Base-by-base conservation (phyloP, 148 eudicot genomes). In the Cornus controversa region DNA sequence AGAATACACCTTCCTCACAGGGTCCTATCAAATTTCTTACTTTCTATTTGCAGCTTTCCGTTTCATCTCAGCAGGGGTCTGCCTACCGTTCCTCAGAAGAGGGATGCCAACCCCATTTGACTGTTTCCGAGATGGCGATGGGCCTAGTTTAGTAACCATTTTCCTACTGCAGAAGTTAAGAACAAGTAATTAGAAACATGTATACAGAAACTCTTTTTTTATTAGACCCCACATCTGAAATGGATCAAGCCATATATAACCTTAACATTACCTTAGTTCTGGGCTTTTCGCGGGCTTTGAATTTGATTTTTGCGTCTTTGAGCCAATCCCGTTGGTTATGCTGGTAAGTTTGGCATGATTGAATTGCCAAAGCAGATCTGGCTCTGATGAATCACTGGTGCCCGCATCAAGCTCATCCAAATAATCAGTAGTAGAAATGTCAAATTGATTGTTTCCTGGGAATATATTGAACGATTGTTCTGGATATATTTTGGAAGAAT, bases 301-400 rank as follows among this genome's bases (percentile, higher is more conserved):
- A 75, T 81, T 80, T 71, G 83, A 74, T 86, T 88, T 89, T 67
- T 78, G 87, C 65, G 78, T 78, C 80, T 88, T 96, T 20, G 85
- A 71, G 25, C 84, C 88, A 76, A 75, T 74, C 66, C 90, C 96
- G 75, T 81, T 91, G 42, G 86, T 75, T 70, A 86, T 79, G 70
- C 80, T 82, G 66, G 89, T 83, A 75, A 92, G 85, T 82, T 90
- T 93, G 79, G 94, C 83, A 69, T 92, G 92, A 63, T 92, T 93
- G 65, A 87, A 92, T 78, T 92, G 98, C 98, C 98, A 96, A 70
- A 92, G 89, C 85, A 93, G 85, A 84, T 96, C 99, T 67, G 99
- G 90, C 84, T 96, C 99, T 1, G 99, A 96, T 8, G 99, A 96
- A 78, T 93, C 97, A 34, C 95, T 96, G 15, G 98, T 93, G 71